Conservation (phyloP, 2,329 filamentous ascomycete species). For the Colletotrichum neosansevieriae region DNA sequence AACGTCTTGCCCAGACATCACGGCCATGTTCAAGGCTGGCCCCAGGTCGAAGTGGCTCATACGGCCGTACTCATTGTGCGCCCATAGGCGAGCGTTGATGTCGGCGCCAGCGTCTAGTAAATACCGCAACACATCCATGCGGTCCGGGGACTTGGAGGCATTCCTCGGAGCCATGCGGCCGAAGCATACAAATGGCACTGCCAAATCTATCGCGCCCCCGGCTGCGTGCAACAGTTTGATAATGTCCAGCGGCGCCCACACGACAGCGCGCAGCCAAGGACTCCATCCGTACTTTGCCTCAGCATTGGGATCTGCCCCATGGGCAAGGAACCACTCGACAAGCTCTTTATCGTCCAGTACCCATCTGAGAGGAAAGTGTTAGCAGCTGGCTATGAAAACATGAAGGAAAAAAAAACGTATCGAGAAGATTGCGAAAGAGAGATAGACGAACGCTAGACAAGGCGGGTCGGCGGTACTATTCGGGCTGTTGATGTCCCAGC, state of each 20-base stretch:
- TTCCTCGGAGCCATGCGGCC: not conserved
- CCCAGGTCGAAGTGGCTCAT: not conserved
- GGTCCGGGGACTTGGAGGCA: not conserved
- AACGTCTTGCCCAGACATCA: not conserved
- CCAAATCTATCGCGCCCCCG: not conserved
- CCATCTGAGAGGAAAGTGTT: not conserved
- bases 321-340: not conserved
- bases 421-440: no score
- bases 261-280: not conserved
- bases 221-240: not conserved
- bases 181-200: not conserved
- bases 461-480: not conserved
- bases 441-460: not conserved
- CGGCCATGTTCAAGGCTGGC: not conserved
- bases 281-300: slow-evolving; percentile 5
- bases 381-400: not conserved
- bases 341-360: not conserved
- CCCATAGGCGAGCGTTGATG: not conserved
- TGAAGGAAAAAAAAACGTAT: not conserved
- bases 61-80: not conserved
- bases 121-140: not conserved
- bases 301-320: not conserved
- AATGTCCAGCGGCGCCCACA: not conserved
- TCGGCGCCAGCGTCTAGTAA: not conserved
- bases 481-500: not conserved